These are phyloP conservation scores for Hanseniaspora valbyensis DNA, from an alignment of 805 yeast genomes.

Conservation along the genomic window DNA sequence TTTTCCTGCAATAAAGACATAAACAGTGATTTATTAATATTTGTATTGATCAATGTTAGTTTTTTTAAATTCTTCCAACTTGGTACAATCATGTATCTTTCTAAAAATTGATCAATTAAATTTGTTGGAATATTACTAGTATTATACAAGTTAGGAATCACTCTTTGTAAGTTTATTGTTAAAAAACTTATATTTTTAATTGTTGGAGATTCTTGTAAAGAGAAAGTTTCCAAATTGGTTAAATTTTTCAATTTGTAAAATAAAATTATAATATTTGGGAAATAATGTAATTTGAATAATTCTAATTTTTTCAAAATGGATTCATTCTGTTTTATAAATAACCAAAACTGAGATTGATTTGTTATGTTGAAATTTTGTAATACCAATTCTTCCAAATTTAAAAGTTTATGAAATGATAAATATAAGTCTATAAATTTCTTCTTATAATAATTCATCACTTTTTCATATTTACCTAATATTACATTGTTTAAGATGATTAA, in stretches of 20 bases:
- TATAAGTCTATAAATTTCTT: background rate
- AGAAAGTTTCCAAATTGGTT: constrained; percentile 3
- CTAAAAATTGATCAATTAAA: background rate
- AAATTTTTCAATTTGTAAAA: constrained; percentile 4
- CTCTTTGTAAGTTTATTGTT: background rate
- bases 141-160: background rate
- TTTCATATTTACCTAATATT: background rate
- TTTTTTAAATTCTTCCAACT: constrained; percentile 6
- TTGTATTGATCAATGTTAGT: constrained; percentile 6
- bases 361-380: background rate
- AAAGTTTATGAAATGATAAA: constrained; percentile 2
- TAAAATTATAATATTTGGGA: background rate
- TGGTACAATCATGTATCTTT: constrained; percentile 6
- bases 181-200: background rate
- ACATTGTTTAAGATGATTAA: background rate
- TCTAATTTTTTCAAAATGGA: background rate
- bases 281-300: background rate
- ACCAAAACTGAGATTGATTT: background rate
- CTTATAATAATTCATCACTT: background rate
- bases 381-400: background rate
- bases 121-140: background rate
- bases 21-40: constrained; percentile 6
- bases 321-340: background rate
- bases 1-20: background rate
- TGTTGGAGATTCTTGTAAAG: constrained; percentile 2